phyloP scores from a whole-genome alignment of 345 rosid species.

The Turnera subulata region DNA sequence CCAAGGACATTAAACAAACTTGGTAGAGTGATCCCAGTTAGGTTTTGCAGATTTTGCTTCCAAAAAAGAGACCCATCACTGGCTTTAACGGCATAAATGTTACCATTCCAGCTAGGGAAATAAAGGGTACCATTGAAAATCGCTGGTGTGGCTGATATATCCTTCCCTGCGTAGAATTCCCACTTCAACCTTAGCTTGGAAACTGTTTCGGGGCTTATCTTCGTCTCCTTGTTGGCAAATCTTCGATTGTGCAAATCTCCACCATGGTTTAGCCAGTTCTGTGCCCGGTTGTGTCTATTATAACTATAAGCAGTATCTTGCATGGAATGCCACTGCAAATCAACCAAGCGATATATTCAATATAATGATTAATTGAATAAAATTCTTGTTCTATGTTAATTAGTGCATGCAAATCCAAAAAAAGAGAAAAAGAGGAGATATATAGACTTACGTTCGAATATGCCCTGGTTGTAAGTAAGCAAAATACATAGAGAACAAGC shows the following conservation, averaged over 20 bases:
- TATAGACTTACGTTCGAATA: not conserved
- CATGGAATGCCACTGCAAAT: too few species aligned
- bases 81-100: slow-evolving; percentile 23
- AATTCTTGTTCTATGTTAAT: too few species aligned
- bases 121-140: slow-evolving; percentile 21
- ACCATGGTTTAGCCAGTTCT: slow-evolving; percentile 28
- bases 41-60: slow-evolving; percentile 16
- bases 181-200: slow-evolving; percentile 20
- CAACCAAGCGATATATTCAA: too few species aligned
- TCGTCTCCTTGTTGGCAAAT: slow-evolving; percentile 17
- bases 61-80: slow-evolving; percentile 24
- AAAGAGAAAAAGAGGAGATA: too few species aligned
- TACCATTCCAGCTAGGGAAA: slow-evolving; percentile 35
- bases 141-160: slow-evolving; percentile 28
- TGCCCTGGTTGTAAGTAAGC: not conserved
- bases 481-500: not conserved
- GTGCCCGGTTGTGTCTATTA: too few species aligned
- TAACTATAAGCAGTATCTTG: too few species aligned
- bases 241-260: slow-evolving; percentile 29
- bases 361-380: too few species aligned
- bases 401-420: too few species aligned
- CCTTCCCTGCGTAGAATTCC: slow-evolving; percentile 23
- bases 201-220: slow-evolving; percentile 16
- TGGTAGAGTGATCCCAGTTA: slow-evolving; percentile 9
- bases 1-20: not conserved